Conservation (phyloP, 2,329 filamentous ascomycete species). For the Teratosphaeria destructans region DNA sequence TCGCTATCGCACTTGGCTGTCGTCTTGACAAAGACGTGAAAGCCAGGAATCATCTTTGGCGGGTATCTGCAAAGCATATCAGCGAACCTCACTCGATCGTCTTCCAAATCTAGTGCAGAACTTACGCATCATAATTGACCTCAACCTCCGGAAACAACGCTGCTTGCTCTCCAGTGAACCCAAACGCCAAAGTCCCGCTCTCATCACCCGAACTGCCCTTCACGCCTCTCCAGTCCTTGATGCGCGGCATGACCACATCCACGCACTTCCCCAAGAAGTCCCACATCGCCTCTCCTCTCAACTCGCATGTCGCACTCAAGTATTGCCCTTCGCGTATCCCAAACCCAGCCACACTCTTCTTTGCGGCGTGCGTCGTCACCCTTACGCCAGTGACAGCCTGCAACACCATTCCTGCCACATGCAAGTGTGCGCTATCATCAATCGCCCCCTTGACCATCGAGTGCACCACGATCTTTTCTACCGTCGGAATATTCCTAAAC, state of each 20-base stretch:
- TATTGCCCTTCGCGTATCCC: constrained; percentile 60
- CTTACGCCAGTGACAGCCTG: constrained; percentile 77
- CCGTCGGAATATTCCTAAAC: constrained; percentile 75
- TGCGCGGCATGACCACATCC: constrained; percentile 81
- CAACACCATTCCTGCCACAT: constrained; percentile 72
- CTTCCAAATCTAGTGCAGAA: constrained; percentile 13
- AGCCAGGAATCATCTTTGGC: constrained; percentile 71
- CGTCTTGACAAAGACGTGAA: constrained; percentile 74
- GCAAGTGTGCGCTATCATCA: constrained; percentile 62
- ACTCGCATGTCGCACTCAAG: constrained; percentile 64
- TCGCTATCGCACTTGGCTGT: constrained; percentile 77
- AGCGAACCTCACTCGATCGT: background rate
- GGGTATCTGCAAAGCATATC: constrained; percentile 40
- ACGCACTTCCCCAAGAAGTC: constrained; percentile 86
- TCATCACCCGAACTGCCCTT: constrained; percentile 69
- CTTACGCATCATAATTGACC: constrained; percentile 83
- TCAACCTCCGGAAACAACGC: constrained; percentile 88
- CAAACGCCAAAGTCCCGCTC: constrained; percentile 77
- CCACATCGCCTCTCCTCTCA: constrained; percentile 71
- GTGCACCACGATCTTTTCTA: constrained; percentile 73
- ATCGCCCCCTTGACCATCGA: constrained; percentile 58
- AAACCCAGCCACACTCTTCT: constrained; percentile 64
- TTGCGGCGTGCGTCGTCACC: constrained; percentile 59
- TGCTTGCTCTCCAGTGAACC: constrained; percentile 64
- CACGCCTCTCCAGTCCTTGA: constrained; percentile 92